These are phyloP conservation scores for Xylaria intraflava DNA, from an alignment of 495 filamentous ascomycete genomes.

Conservation along the genomic window DNA sequence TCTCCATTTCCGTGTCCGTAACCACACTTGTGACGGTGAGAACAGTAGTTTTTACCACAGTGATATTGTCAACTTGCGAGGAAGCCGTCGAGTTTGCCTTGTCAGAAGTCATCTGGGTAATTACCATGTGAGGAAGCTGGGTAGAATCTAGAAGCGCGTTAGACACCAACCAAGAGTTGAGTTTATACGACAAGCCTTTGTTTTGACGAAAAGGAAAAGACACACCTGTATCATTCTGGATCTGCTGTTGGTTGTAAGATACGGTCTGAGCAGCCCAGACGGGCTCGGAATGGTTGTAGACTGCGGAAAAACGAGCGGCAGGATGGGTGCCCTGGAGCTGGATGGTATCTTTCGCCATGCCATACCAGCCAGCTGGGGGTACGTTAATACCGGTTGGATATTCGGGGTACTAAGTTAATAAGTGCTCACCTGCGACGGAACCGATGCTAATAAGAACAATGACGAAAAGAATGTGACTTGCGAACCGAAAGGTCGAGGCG, in stretches of 20 bases:
- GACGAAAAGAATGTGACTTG: not conserved
- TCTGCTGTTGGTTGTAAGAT: not conserved
- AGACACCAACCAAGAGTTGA: not conserved
- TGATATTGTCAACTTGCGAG: not conserved
- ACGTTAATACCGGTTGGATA: not conserved
- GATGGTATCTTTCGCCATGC: not conserved
- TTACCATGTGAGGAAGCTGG: not conserved
- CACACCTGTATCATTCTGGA: not conserved
- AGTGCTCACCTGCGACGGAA: not conserved
- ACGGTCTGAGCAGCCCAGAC: not conserved
- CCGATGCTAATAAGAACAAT: not conserved
- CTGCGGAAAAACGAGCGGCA: not conserved
- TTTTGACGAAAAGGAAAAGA: not conserved
- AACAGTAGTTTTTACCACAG: not conserved
- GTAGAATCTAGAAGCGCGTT: not conserved
- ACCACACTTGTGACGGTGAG: conserved; percentile 1
- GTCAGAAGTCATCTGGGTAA: not conserved
- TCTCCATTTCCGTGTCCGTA: not conserved
- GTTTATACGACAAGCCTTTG: not conserved
- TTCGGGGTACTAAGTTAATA: not conserved
- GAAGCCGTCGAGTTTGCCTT: not conserved
- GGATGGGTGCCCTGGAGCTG: not conserved
- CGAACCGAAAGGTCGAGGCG: not conserved
- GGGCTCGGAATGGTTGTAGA: not conserved
- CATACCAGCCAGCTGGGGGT: conserved; percentile 5